Conservation (phyloP, 2,329 filamentous ascomycete species). For the Fusarium luffae region DNA sequence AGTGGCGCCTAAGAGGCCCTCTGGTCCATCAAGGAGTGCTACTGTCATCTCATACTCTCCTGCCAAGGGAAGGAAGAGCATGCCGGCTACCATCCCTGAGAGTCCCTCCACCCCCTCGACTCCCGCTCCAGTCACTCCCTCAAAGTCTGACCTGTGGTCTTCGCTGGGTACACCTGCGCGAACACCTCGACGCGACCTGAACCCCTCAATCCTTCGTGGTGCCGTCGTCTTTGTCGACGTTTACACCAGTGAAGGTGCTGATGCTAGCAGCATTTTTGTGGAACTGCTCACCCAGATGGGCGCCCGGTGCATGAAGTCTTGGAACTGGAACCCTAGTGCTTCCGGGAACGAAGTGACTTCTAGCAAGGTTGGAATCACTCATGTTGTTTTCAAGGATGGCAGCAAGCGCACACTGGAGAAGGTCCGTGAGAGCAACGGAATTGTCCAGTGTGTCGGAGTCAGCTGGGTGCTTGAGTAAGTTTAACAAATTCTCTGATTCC, state of each 20-base stretch:
- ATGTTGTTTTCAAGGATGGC: slow-evolving; percentile 92
- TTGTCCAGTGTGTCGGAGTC: slow-evolving; percentile 87
- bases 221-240: slow-evolving; percentile 87
- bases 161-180: slow-evolving; percentile 65
- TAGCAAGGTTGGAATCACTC: slow-evolving; percentile 79
- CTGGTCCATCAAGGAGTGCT: slow-evolving; percentile 58
- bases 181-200: slow-evolving; percentile 65
- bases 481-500: background rate
- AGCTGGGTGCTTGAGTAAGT: slow-evolving; percentile 90
- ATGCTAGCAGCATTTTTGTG: slow-evolving; percentile 83
- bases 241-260: slow-evolving; percentile 81
- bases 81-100: slow-evolving; percentile 36
- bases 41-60: slow-evolving; percentile 67
- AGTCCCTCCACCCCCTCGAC: slow-evolving; percentile 47
- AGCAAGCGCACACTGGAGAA: slow-evolving; percentile 84
- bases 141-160: slow-evolving; percentile 65
- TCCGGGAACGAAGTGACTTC: slow-evolving; percentile 51
- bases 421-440: slow-evolving; percentile 75
- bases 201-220: slow-evolving; percentile 69
- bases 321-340: slow-evolving; percentile 74
- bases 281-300: slow-evolving; percentile 85
- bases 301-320: slow-evolving; percentile 79
- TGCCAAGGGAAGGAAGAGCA: slow-evolving; percentile 54
- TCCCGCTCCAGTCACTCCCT: slow-evolving; percentile 53
- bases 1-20: slow-evolving; percentile 57